Evolutionary conservation across 2,329 filamentous ascomycete genomes (phyloP).

Genomic region (Colletotrichum cuscutae): DNA sequence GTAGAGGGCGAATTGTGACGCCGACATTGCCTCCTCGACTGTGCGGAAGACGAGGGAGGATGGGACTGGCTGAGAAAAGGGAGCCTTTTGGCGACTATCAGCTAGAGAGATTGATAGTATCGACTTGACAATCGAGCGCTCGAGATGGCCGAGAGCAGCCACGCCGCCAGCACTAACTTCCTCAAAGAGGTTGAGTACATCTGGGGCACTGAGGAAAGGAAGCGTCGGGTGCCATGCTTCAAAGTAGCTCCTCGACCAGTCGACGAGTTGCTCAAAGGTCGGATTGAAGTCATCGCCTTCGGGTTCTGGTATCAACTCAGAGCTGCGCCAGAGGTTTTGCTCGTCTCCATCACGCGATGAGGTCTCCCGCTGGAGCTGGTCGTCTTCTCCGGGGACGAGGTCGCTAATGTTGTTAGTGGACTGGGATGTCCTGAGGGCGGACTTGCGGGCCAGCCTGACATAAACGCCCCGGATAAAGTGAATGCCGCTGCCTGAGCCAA

Average conservation of each 20-base stretch:
- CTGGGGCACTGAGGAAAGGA: constrained; percentile 65
- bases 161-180: constrained; percentile 47
- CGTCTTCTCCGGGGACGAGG: constrained; percentile 67
- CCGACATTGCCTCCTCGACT: constrained; percentile 60
- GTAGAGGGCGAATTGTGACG: constrained; percentile 56
- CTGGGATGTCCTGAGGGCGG: constrained; percentile 26
- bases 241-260: constrained; percentile 64
- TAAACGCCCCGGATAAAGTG: constrained; percentile 68
- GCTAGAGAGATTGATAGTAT: constrained; percentile 64
- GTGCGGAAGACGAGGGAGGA: constrained; percentile 56
- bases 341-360: constrained; percentile 30
- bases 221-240: constrained; percentile 67
- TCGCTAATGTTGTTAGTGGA: constrained; percentile 41
- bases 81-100: constrained; percentile 57
- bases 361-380: constrained; percentile 49
- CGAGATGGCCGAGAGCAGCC: constrained; percentile 43
- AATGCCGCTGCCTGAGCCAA: constrained; percentile 69
- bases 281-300: constrained; percentile 31
- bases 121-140: constrained; percentile 57
- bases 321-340: constrained; percentile 47
- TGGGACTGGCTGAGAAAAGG: constrained; percentile 47
- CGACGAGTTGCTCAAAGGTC: constrained; percentile 59
- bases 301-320: constrained; percentile 44
- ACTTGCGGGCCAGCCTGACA: constrained; percentile 52
- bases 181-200: constrained; percentile 59